Base-by-base conservation (phyloP, 2,329 filamentous ascomycete species). In the Thielaviopsis populi region DNA sequence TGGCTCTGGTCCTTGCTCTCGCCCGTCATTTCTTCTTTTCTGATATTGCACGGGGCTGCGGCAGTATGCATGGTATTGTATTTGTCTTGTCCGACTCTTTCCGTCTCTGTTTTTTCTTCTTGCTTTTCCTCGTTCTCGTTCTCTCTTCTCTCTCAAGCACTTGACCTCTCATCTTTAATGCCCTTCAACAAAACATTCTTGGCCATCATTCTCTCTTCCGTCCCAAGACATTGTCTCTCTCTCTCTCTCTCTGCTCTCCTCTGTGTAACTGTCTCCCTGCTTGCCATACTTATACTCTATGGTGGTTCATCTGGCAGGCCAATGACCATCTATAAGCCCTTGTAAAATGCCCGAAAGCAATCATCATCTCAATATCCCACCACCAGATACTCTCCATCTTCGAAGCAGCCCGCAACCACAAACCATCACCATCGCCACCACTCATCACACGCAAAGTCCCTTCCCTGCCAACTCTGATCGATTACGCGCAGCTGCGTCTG, bases 141-240 rank as follows among this genome's bases (percentile, higher is more conserved):
- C 30, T 27, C 30, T 6, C 3, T 56, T 56, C 30, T 56, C 53
- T 56, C 53, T 56, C 53, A 56, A 56, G 53, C 53, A 56, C 53
- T 37, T 56, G 53, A 37, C 53, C 53, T 56, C 30, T 37, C 53
- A 56, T 56, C 30, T 33, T 56, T 56, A 33, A 56, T 56, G 15
- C 53, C 53, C 53, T 56, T 56, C 53, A 56, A 56, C 53, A 56
- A 56, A 56, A 56, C 53, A 56, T 56, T 56, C 53, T 56, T 56
- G 53, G 27, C 53, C 53, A 56, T 56, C 24, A 33, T 37, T 56
- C 53, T 56, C 7, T 56, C 53, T 56, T 37, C 53, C 53, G 53
- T 56, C 53, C 24, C 53, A 56, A 19, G 17, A 56, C 53, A n/a
- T n/a, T 37, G 5, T 37, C n/a, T n/a, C n/a, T n/a, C n/a, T n/a